Conservation (phyloP, 1,139 yeast genomes). For the Dujonia santamariae region DNA sequence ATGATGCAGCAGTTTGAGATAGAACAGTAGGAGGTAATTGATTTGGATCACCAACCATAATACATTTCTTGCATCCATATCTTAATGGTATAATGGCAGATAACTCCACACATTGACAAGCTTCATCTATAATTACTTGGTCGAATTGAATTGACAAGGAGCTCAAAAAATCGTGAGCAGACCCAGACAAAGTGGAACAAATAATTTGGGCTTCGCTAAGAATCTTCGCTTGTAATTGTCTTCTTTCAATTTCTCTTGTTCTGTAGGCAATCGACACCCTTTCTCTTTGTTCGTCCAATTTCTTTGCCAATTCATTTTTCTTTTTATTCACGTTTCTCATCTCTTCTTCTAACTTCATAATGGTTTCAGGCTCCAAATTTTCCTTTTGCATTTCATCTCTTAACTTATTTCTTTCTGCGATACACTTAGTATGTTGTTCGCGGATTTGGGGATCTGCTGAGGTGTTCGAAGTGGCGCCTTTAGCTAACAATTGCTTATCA, state of each 20-base stretch:
- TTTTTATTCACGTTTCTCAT: conserved; percentile 55
- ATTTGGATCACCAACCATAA: conserved; percentile 99
- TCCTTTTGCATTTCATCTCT: conserved; percentile 36
- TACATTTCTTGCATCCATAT: conserved; percentile 87
- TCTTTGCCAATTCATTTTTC: conserved; percentile 68
- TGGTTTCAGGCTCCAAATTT: conserved; percentile 33
- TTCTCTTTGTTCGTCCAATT: conserved; percentile 80
- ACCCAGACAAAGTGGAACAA: conserved; percentile 90
- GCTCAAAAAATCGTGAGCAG: conserved; percentile 86
- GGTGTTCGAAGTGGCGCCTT: conserved; percentile 26
- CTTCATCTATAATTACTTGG: conserved; percentile 96
- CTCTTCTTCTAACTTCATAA: conserved; percentile 43
- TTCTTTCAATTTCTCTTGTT: conserved; percentile 73
- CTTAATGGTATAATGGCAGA: conserved; percentile 90
- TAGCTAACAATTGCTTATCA: conserved; percentile 56
- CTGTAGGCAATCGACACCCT: conserved; percentile 63
- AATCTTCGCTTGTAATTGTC: conserved; percentile 71
- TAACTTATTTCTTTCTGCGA: conserved; percentile 49
- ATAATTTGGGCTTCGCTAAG: conserved; percentile 80
- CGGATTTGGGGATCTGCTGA: conserved; percentile 46
- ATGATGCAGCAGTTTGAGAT: conserved; percentile 80
- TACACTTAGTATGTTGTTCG: conserved; percentile 49
- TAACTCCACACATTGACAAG: conserved; percentile 95
- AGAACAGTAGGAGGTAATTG: conserved; percentile 98
- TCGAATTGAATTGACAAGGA: conserved; percentile 76